These are phyloP conservation scores for Biscutella auriculata DNA, from an alignment of 441 rosid species.

Conservation along the genomic window DNA sequence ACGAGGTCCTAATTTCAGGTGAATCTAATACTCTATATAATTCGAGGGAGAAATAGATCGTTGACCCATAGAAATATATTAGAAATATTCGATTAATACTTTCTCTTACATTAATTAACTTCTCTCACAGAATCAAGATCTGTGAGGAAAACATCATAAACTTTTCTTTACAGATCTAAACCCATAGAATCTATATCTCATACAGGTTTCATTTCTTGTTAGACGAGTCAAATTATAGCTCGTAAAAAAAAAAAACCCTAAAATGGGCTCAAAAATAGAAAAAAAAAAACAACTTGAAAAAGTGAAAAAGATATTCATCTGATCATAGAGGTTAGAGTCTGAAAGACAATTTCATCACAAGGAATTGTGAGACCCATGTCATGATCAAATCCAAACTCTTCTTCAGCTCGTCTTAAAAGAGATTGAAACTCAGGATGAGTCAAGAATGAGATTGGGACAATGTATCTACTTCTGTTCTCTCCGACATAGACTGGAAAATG, in stretches of 20 bases:
- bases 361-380: constrained; percentile 95
- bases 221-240: constrained; percentile 29
- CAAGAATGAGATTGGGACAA: constrained; percentile 80
- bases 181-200: constrained; percentile 22
- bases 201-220: constrained; percentile 24
- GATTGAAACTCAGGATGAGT: constrained; percentile 65
- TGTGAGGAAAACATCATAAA: constrained; percentile 47
- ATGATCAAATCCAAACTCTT: constrained; percentile 91
- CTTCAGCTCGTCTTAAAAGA: constrained; percentile 76
- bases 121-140: constrained; percentile 43
- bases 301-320: constrained; percentile 41
- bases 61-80: not conserved
- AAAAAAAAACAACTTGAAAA: not conserved
- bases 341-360: constrained; percentile 88
- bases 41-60: too few relatives aligned
- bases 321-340: constrained; percentile 65
- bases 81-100: not conserved
- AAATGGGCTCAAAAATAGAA: constrained; percentile 15
- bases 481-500: constrained; percentile 93
- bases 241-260: constrained; percentile 29
- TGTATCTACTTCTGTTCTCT: constrained; percentile 68
- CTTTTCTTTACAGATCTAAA: constrained; percentile 19
- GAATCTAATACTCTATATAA: too few relatives aligned
- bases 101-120: constrained; percentile 26
- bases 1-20: too few relatives aligned